Conservation (phyloP, 1,284 basidiomycete genomes). For the Boletellus sp. region DNA sequence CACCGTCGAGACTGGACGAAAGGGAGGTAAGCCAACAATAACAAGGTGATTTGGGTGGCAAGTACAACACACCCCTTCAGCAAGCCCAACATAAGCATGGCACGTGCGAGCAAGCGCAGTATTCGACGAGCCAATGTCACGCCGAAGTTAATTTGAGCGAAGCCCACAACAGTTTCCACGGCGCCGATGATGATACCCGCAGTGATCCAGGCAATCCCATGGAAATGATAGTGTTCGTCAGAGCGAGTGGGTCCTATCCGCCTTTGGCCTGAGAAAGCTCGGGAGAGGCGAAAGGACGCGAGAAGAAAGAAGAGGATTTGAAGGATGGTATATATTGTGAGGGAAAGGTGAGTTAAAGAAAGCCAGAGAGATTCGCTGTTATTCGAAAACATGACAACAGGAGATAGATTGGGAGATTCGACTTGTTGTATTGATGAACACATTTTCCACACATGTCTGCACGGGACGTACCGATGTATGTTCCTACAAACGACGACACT, state of each 20-base stretch:
- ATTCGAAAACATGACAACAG: conserved; percentile 44
- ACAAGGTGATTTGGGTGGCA: not conserved
- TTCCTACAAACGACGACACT: conserved; percentile 61
- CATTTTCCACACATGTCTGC: not conserved
- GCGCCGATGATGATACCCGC: conserved; percentile 57
- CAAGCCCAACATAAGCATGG: conserved; percentile 54
- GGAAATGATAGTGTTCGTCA: conserved; percentile 50
- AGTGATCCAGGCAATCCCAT: conserved; percentile 62
- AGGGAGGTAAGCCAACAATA: not conserved
- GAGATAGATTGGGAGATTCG: conserved; percentile 1
- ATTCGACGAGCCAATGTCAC: conserved; percentile 52
- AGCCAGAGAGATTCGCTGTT: conserved; percentile 42
- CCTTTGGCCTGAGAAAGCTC: conserved; percentile 48
- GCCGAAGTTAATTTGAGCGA: conserved; percentile 51
- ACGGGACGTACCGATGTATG: conserved; percentile 48
- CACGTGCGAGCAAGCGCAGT: conserved; percentile 52
- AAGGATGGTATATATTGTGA: conserved; percentile 54
- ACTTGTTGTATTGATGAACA: conserved; percentile 17
- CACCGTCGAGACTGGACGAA: conserved; percentile 38
- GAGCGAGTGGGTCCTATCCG: conserved; percentile 44
- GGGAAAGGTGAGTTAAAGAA: conserved; percentile 56
- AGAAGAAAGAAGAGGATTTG: conserved; percentile 57
- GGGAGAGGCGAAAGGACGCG: conserved; percentile 53
- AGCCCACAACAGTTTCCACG: conserved; percentile 64
- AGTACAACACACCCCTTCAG: conserved; percentile 54